Percentiles rank a stretch among this genome's conserved stretches.
phyloP scores from a whole-genome alignment of 371 early-diverging fungal genomes.

The Capniomyces stellatus region DNA sequence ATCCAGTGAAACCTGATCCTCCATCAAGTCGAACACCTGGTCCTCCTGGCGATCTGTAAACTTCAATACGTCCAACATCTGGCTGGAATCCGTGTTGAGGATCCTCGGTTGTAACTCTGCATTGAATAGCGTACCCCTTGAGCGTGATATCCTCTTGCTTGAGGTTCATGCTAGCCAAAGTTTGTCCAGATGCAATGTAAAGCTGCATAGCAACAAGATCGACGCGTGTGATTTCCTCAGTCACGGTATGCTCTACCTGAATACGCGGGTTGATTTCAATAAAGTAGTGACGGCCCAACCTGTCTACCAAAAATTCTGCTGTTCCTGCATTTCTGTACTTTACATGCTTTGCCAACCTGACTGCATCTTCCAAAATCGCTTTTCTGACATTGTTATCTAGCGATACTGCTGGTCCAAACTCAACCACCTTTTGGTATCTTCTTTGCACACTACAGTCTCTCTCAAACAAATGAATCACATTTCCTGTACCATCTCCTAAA shows the following conservation, averaged over 20 bases:
- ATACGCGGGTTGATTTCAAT: conserved; percentile 93
- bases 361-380: conserved; percentile 69
- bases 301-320: conserved; percentile 90
- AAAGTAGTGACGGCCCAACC: conserved; percentile 74
- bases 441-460: conserved; percentile 97
- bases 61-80: conserved; percentile 83
- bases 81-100: conserved; percentile 80
- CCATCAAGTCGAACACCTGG: conserved; percentile 86
- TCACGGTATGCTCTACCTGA: conserved; percentile 82
- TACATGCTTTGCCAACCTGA: conserved; percentile 73
- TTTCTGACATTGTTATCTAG: conserved; percentile 47
- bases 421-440: conserved; percentile 94
- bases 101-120: conserved; percentile 90
- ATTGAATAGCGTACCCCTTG: conserved; percentile 82
- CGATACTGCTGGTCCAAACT: conserved; percentile 73
- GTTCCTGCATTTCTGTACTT: conserved; percentile 93
- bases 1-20: conserved; percentile 74
- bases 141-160: conserved; percentile 61
- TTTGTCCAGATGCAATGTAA: conserved; percentile 75
- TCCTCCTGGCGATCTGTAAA: conserved; percentile 73
- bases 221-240: conserved; percentile 87
- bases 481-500: conserved; percentile 74
- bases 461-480: conserved; percentile 75
- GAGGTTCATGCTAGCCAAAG: conserved; percentile 57
- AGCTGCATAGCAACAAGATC: conserved; percentile 86